These are phyloP conservation scores for Neurospora hispaniola DNA, from an alignment of 495 filamentous ascomycete genomes.

Conservation along the genomic window DNA sequence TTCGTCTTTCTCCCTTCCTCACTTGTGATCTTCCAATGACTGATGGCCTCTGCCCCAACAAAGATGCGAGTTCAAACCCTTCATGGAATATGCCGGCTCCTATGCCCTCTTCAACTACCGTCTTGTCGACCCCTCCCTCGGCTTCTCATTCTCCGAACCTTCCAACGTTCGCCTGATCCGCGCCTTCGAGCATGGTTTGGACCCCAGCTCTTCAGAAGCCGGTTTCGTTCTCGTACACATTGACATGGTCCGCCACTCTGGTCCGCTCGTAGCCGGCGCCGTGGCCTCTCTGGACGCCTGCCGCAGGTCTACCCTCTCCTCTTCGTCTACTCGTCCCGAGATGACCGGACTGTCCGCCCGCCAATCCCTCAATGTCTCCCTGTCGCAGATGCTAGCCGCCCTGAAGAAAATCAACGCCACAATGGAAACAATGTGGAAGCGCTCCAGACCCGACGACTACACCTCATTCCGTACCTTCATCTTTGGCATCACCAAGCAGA, in stretches of 20 bases:
- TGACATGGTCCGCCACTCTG: constrained; percentile 75
- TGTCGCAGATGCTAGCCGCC: constrained; percentile 48
- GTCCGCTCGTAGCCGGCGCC: constrained; percentile 56
- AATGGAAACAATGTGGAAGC: constrained; percentile 86
- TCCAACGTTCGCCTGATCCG: constrained; percentile 75
- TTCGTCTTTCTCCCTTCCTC: background rate
- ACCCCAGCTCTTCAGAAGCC: constrained; percentile 78
- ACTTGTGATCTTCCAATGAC: background rate
- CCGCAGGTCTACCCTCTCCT: constrained; percentile 18
- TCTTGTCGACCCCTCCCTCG: constrained; percentile 51
- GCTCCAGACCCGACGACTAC: constrained; percentile 68
- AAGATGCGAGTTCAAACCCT: constrained; percentile 64
- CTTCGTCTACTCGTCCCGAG: constrained; percentile 7
- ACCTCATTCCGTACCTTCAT: constrained; percentile 86
- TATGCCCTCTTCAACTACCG: constrained; percentile 89
- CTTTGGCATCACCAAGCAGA: constrained; percentile 79
- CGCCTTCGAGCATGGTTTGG: constrained; percentile 78
- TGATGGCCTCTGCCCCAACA: background rate
- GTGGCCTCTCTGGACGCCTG: constrained; percentile 53
- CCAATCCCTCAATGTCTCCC: constrained; percentile 49
- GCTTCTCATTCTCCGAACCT: constrained; percentile 54
- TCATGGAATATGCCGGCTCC: constrained; percentile 90
- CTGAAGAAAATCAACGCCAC: constrained; percentile 62
- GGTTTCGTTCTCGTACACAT: constrained; percentile 80
- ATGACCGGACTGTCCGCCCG: constrained; percentile 22